These are phyloP conservation scores for Bipolaris sorokiniana DNA, from an alignment of 2,329 filamentous ascomycete species.

Conservation along the genomic window DNA sequence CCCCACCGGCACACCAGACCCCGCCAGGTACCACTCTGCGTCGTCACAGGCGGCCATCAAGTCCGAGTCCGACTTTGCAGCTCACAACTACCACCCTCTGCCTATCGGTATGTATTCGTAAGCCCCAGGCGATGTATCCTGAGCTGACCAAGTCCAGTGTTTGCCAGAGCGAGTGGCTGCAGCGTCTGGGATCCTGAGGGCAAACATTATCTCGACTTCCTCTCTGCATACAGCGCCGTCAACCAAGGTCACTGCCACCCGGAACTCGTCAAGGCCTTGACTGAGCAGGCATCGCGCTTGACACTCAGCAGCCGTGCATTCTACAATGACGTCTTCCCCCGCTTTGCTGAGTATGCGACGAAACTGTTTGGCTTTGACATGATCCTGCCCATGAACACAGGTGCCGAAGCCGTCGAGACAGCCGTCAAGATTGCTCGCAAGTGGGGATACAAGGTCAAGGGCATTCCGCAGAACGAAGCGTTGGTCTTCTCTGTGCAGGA, in stretches of 20 bases:
- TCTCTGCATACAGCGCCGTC: slow-evolving; percentile 96
- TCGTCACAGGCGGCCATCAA: slow-evolving; percentile 81
- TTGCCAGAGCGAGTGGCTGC: slow-evolving; percentile 81
- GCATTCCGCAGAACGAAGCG: slow-evolving; percentile 82
- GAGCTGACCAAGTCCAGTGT: slow-evolving; percentile 52
- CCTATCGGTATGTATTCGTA: slow-evolving; percentile 67
- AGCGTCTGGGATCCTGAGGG: slow-evolving; percentile 98
- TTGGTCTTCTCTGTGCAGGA: slow-evolving; percentile 82
- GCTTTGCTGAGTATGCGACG: slow-evolving; percentile 91
- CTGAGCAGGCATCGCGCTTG: slow-evolving; percentile 85
- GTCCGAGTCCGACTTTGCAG: slow-evolving; percentile 81
- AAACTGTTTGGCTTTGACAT: slow-evolving; percentile 93
- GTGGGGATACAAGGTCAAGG: slow-evolving; percentile 97
- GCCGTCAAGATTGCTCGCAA: slow-evolving; percentile 95
- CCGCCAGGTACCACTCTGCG: slow-evolving; percentile 70
- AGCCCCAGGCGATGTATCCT: not conserved
- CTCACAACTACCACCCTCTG: slow-evolving; percentile 98
- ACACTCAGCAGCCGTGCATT: slow-evolving; percentile 95
- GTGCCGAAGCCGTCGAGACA: slow-evolving; percentile 94
- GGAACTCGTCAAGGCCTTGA: slow-evolving; percentile 87
- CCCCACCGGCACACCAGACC: slow-evolving; percentile 46
- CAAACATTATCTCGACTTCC: slow-evolving; percentile 90
- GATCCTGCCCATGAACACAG: slow-evolving; percentile 98
- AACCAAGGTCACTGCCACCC: slow-evolving; percentile 99
- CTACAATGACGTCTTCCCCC: slow-evolving; percentile 97